Conservation (phyloP, 805 yeast genomes). For the Candida sakaeoensis region DNA sequence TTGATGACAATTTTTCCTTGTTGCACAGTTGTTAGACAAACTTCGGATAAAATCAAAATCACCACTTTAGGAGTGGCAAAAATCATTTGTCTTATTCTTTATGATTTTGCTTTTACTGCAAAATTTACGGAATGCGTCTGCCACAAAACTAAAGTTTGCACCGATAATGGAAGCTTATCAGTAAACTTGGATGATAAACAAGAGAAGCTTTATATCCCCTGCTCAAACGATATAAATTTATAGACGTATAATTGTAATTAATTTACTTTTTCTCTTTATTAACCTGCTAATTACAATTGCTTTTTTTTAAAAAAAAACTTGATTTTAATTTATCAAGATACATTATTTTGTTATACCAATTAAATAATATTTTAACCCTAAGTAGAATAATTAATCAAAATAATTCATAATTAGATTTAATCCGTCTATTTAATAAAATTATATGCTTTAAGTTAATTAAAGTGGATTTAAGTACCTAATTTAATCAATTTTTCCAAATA, state of each 20-base stretch:
- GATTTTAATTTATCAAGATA: no score
- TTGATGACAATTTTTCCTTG: no score
- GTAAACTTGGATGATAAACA: neutral
- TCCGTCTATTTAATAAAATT: neutral
- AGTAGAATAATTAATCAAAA: neutral
- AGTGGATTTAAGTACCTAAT: constrained; percentile 4
- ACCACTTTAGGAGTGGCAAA: no score
- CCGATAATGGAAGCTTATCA: neutral
- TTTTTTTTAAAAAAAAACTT: neutral
- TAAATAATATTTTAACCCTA: neutral
- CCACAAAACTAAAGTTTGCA: constrained; percentile 1
- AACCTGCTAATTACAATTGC: neutral
- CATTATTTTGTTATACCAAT: constrained; percentile 1
- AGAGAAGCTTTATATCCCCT: neutral
- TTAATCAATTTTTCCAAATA: neutral
- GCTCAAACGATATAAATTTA: neutral
- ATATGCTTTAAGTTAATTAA: constrained; percentile 3
- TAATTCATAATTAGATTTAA: neutral
- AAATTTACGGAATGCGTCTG: constrained; percentile 6
- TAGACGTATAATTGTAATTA: neutral
- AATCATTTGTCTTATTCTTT: constrained; percentile 5
- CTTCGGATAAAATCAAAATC: no score
- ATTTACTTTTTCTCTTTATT: no score
- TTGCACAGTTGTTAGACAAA: no score
- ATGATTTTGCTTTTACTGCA: neutral